Conservation (phyloP, 2,329 filamentous ascomycete genomes). For the Aschersonia sp. region DNA sequence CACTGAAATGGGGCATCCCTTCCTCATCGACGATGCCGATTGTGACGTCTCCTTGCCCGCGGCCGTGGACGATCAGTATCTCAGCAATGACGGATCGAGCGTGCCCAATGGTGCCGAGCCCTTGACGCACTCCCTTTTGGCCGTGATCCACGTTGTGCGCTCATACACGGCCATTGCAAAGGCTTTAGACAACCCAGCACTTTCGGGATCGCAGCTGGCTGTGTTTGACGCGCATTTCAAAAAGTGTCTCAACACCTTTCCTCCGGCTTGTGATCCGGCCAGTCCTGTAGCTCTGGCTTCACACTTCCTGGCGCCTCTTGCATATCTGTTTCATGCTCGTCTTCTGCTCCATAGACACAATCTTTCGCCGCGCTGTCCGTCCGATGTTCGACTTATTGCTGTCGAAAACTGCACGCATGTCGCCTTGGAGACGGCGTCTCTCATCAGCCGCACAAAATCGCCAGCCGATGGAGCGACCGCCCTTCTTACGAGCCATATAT, state of each 20-base stretch:
- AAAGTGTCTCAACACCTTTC: constrained; percentile 61
- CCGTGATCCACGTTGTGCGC: constrained; percentile 68
- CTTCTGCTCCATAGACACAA: constrained; percentile 83
- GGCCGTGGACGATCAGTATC: constrained; percentile 66
- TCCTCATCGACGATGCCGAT: constrained; percentile 74
- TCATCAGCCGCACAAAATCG: constrained; percentile 52
- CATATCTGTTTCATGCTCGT: constrained; percentile 70
- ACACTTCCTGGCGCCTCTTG: constrained; percentile 57
- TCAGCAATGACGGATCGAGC: constrained; percentile 42
- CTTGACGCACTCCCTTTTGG: constrained; percentile 57
- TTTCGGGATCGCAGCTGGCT: constrained; percentile 54
- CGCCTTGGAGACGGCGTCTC: constrained; percentile 62
- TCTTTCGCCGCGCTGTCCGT: constrained; percentile 54
- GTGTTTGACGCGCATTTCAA: constrained; percentile 71
- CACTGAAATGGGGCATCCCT: constrained; percentile 66
- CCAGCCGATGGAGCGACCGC: constrained; percentile 56
- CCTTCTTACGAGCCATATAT: constrained; percentile 69
- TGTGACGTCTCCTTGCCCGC: constrained; percentile 74
- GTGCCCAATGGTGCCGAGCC: constrained; percentile 36
- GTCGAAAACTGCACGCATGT: constrained; percentile 63
- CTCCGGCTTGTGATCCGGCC: constrained; percentile 54
- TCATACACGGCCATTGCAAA: constrained; percentile 61
- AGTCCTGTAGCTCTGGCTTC: constrained; percentile 57
- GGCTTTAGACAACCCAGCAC: constrained; percentile 50
- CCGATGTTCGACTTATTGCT: constrained; percentile 52